Base-by-base conservation (phyloP, 2,329 filamentous ascomycete genomes). In the Aspergillus neoniger region DNA sequence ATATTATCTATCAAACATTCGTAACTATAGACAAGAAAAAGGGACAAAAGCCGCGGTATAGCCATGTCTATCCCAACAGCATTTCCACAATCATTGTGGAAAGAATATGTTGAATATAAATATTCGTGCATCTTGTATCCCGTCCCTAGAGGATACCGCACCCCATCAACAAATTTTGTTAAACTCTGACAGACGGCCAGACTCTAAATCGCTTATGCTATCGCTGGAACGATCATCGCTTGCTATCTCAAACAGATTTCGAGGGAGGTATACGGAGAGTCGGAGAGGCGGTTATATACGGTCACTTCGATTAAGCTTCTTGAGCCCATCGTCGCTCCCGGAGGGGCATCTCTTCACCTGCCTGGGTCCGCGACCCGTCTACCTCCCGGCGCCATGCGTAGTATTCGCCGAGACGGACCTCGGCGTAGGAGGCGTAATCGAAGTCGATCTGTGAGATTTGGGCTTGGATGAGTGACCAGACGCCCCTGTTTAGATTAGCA, bases 361-460 rank as follows among this genome's bases (percentile, higher is more conserved):
- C 74, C 49, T 74, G 69, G 52, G 76, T 75, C 50, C 91, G 83
- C 62, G 82, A 85, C 7, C 89, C 90, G 59, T 89, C 85, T 21
- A 80, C 77, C 74, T 94, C 91, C 49, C 84, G 87, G 73, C 93
- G 91, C 92, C 92, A 97, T 4, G 89, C 92, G 85, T 89, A 96
- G 78, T 97, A 98, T 79, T 98, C 95, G 54, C 90, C 88, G 5
- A 99, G 81, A 58, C 95, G 84, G 15, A 89, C 78, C 76, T 97
- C 91, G 10, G 95, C 94, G 74, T 98, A 99, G 8, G 85, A 86
- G 47, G 92, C 91, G 74, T 99, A 99, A 78, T 99, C 93, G 72
- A 99, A 99, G 73, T 97, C 91, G 70, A 99, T 99, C 65, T 94
- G 86, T 10, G 91, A 96, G 66, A 99, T 98, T 57, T 87, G 91